Evolutionary conservation across 176 grass and related monocot genomes (phyloP), one percentile per base, ranked within the genome.

Genomic region (Carex scoparia): DNA sequence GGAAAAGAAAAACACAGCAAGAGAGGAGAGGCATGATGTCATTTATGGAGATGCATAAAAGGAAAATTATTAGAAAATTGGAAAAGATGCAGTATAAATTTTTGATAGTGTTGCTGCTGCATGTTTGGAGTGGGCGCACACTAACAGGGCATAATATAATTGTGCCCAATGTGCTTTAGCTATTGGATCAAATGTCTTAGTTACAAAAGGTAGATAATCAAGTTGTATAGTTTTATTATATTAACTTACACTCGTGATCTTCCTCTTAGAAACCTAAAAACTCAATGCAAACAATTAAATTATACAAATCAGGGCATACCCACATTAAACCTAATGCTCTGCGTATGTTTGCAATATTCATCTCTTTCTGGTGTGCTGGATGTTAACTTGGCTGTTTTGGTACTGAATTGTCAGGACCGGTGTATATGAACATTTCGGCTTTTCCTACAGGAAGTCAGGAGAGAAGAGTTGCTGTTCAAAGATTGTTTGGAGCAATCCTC

Each of bases 371-470:
- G 53, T 58, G 74, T 18, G 19, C 13, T 79, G 28, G 2, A 58
- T 58, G 74, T 57, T 79, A 7, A 58, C 51, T 79, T 58, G 53
- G 11, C 30, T 58, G 14, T 79, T 18, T 32, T 79, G 51, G 51
- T 16, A 16, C 28, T 84, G 68, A 81, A 85, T 4, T 90, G 89
- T 75, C 91, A 98, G 96, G 96, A 31, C 96, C 93, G 35, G 89
- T 95, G 35, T 88, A 91, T 83, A 95, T 95, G 93, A 85, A 99
- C 65, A 23, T 91, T 79, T 87, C 87, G 86, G 93, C 91, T 74
- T 99, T 99, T 78, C 94, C 91, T 23, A 88, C 94, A 81, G 85
- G 89, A 86, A 88, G 93, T 86, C 87, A 92, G 77, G 89, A 95
- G 67, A 79, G 90, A 88, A 99, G 92, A 57, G 75, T 95, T 92